Evolutionary conservation across 805 yeast genomes (phyloP), one percentile per base, ranked within the genome.

Genomic region (Pichia insulana): DNA sequence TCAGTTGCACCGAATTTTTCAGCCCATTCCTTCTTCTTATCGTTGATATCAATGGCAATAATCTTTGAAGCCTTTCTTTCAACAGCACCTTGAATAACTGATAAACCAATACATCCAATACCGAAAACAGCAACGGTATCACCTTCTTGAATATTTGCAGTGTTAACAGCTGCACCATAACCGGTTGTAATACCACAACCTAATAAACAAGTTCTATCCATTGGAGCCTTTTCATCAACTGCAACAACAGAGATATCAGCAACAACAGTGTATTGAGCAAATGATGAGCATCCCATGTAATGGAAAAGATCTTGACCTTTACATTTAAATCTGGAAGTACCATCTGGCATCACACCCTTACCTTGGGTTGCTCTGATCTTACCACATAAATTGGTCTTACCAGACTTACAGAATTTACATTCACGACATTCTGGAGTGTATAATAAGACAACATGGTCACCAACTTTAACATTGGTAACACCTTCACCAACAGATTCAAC

Each of bases 101-200:
- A 82, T 54, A 94, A 73, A 49, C 99, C 99, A 46, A 92, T 96
- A 59, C 96, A 84, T 45, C 99, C 99, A 45, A 95, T 94, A 61
- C 99, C 99, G 59, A 94, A 92, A 34, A 92, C 85, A 36, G 96
- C 98, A 49, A 92, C 88, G 47, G 83, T 85, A 61, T 90, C 97
- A 54, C 96, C 97, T 61, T 77, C 73, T 59, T 83, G 80, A 46
- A 94, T 90, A 55, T 85, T 73, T 46, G 97, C 97, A 40, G 96
- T 86, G 69, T 85, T 85, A 54, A 84, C 76, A 42, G 97, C 98
- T 40, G 97, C 96, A 65, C 99, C 98, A 61, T 85, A 85, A 50
- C 98, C 98, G 41, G 98, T 92, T 42, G 98, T 92, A 57, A 92
- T 85, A 71, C 98, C 98, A 65, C 98, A 92, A 40, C 98, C 99